These are phyloP conservation scores for Sporothrix inflata DNA, from an alignment of 2,329 filamentous ascomycete species.

Conservation along the genomic window DNA sequence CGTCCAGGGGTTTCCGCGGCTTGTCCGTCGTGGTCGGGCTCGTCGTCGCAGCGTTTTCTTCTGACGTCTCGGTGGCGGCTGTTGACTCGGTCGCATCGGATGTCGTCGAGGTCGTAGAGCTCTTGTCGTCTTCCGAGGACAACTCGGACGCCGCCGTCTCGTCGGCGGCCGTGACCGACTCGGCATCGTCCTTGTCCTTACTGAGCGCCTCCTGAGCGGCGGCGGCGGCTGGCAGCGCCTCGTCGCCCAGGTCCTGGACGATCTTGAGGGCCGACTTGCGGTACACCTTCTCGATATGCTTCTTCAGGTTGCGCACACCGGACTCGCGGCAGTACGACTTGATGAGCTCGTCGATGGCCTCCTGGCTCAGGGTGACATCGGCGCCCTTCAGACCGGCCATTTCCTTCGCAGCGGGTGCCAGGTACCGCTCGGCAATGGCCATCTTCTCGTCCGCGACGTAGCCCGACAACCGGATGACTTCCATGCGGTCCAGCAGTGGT, in stretches of 20 bases:
- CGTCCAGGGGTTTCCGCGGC: slow-evolving; percentile 76
- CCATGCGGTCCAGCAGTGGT: slow-evolving; percentile 94
- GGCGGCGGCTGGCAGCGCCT: slow-evolving; percentile 70
- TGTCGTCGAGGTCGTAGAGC: slow-evolving; percentile 23
- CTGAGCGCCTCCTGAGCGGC: slow-evolving; percentile 52
- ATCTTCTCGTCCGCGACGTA: slow-evolving; percentile 99
- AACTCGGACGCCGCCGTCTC: slow-evolving; percentile 44
- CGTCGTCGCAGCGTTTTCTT: slow-evolving; percentile 16
- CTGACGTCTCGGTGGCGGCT: slow-evolving; percentile 35
- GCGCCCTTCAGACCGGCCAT: slow-evolving; percentile 87
- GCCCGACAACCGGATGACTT: slow-evolving; percentile 92
- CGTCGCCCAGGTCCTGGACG: slow-evolving; percentile 89
- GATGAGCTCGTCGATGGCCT: slow-evolving; percentile 93
- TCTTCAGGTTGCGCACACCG: slow-evolving; percentile 96
- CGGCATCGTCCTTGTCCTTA: slow-evolving; percentile 18
- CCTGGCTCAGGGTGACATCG: slow-evolving; percentile 82
- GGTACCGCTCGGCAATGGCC: slow-evolving; percentile 92
- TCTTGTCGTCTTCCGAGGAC: slow-evolving; percentile 29
- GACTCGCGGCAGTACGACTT: slow-evolving; percentile 98
- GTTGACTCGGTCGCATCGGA: slow-evolving; percentile 12
- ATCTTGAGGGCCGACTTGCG: slow-evolving; percentile 97
- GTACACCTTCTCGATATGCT: slow-evolving; percentile 99
- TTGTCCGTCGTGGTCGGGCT: slow-evolving; percentile 66
- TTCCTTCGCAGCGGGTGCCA: slow-evolving; percentile 92
- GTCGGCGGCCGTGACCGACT: slow-evolving; percentile 53